Evolutionary conservation across 108 stramenopile species (phyloP), one percentile per base, ranked within the genome.

Genomic region (Chaetoceros muelleri): DNA sequence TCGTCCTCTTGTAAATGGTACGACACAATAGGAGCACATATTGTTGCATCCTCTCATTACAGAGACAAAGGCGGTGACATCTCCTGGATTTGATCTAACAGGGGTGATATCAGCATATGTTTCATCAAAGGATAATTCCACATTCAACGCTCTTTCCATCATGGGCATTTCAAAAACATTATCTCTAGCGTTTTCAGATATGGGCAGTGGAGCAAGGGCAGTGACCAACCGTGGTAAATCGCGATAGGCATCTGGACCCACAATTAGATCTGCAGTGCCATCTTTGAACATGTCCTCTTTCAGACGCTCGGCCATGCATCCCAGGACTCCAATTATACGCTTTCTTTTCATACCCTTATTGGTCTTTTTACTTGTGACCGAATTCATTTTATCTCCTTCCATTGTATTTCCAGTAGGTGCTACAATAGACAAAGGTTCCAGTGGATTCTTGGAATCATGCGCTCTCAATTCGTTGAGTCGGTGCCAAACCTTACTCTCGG

Each of bases 281-380:
- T 92, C 84, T 58, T 81, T 67, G 47, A 98, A 78, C 49, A 98
- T 74, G n/a, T 89, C 72, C 28, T 81, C 74, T 71, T 98, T 93
- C 17, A 99, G 63, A 2, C 99, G 80, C 75, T 98, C 99, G 18
- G 99, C 97, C 99, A 99, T 99, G 76, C 99, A 99, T 0, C 99
- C 99, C 52, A 99, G 69, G 8, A 99, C 90, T 2, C 96, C 99
- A n/a, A 99, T 79, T 24, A 94, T 74, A 30, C 61, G 78, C 30
- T 82, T 74, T 22, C 46, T 64, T 7, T 56, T 48, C 48, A 7
- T 54, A 31, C 31, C 23, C 30, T 22, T 46, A 53, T 51, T 40
- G 25, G 23, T 10, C 26, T 31, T 13, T 48, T 18, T 1, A 49
- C 24, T 34, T 58, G 29, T 29, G 49, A 25, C 16, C 40, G 30